Evolutionary conservation across 352 stramenopile genomes (phyloP).

Genomic region (Phytophthora podocarpi): DNA sequence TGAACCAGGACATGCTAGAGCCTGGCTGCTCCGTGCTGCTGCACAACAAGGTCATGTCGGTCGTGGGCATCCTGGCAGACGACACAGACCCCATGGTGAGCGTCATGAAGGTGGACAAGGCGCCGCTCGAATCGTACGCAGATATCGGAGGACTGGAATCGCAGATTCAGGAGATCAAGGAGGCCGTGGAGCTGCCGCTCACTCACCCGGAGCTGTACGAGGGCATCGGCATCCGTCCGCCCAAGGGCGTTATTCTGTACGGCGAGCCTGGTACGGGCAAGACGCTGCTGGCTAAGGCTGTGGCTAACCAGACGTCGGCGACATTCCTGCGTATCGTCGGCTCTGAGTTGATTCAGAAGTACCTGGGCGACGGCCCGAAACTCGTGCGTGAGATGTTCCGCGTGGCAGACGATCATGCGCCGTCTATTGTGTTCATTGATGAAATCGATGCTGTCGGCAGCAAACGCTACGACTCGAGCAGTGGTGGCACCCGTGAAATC

Average conservation of each 20-base stretch:
- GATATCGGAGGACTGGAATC: slow-evolving; percentile 99
- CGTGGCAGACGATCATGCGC: slow-evolving; percentile 97
- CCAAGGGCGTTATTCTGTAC: slow-evolving; percentile 99
- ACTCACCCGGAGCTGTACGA: slow-evolving; percentile 99
- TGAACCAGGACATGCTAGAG: slow-evolving; percentile 99
- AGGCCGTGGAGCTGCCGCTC: slow-evolving; percentile 96
- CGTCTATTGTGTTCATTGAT: slow-evolving; percentile 99
- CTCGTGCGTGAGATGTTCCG: slow-evolving; percentile 99
- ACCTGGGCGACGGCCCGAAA: slow-evolving; percentile 99
- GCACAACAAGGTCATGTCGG: slow-evolving; percentile 99
- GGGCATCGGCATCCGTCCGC: slow-evolving; percentile 98
- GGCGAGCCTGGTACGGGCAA: slow-evolving; percentile 99
- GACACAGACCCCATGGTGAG: slow-evolving; percentile 99
- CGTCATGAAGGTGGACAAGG: slow-evolving; percentile 99
- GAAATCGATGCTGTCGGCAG: slow-evolving; percentile 99
- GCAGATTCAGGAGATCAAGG: slow-evolving; percentile 97
- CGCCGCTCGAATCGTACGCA: slow-evolving; percentile 98
- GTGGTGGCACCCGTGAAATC: slow-evolving; percentile 98
- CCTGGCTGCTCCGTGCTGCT: slow-evolving; percentile 98
- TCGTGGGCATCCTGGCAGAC: slow-evolving; percentile 99
- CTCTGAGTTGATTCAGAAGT: slow-evolving; percentile 99
- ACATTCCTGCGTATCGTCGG: slow-evolving; percentile 99
- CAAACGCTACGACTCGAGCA: slow-evolving; percentile 99
- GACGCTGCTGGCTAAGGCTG: slow-evolving; percentile 99
- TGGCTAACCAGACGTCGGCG: slow-evolving; percentile 99